Base-by-base conservation (phyloP, 2,329 filamentous ascomycete species). In the Epichloe elymi region DNA sequence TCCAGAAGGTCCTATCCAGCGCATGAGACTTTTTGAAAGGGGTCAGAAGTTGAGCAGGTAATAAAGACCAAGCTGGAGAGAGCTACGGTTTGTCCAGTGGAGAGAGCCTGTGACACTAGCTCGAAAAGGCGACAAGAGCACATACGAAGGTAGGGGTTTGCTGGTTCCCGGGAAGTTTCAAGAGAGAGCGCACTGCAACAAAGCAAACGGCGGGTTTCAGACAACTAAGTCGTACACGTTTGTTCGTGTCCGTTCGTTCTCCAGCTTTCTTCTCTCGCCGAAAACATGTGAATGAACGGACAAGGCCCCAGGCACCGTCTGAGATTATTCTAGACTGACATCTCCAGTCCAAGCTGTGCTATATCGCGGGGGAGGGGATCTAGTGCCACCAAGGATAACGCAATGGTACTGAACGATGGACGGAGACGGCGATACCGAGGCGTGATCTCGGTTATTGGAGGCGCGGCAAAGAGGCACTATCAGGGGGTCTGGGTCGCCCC, bases 401-500 rank as follows among this genome's bases (percentile, higher is more conserved):
- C 7, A 17, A 41, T 12, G 10, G 7, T 20, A 23, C 39, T 26
- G 36, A 35, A 14, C 17, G 17, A 19, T 15, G 15, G 40, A 39
- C 46, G 46, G 50, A 46, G 46, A 51, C 50, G 50, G 46, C 35
- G 50, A 51, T 33, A 26, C 40, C 46, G 46, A 51, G 40, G 50
- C 45, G 38, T 45, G 8, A 40, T 41, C 39, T 51, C 45, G 50
- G 39, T 39, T 48, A 39, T 35, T 48, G 35, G 17, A 39, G 20
- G 33, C 7, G 8, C 14, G n/a, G 12, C 10, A 46, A 45, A 35
- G 33, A 11, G 15, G 15, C 17, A 14, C 46, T 7, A 39, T 19
- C 42, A 26, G 35, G 42, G 36, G 26, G 40, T 44, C 48, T 37
- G 44, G 35, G 47, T 52, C 47, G 36, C 49, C n/a, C 45, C 44